These are phyloP conservation scores for Adansonia grandidieri DNA, from an alignment of 441 rosid species.

Conservation along the genomic window DNA sequence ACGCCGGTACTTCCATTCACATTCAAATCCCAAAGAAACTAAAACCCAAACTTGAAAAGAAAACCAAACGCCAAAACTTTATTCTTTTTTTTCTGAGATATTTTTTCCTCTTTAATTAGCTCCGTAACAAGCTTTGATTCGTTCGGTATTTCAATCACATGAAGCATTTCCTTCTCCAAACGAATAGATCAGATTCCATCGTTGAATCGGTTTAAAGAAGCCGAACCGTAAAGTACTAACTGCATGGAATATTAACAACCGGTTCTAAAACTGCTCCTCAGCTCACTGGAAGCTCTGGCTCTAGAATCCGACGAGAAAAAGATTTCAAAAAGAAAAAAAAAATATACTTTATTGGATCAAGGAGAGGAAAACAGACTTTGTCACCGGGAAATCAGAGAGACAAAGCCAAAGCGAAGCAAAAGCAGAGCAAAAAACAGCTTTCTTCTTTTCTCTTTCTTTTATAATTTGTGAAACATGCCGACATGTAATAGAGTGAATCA, in stretches of 20 bases:
- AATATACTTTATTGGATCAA: conserved; percentile 42
- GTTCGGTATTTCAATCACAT: not conserved
- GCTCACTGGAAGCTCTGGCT: conserved; percentile 5
- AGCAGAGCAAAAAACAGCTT: conserved; percentile 52
- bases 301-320: conserved; percentile 10
- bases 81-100: conserved; percentile 25
- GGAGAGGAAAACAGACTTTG: conserved; percentile 56
- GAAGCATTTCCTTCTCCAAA: conserved; percentile 15
- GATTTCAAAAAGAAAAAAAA: not conserved
- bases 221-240: conserved; percentile 12
- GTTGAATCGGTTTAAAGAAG: conserved; percentile 19
- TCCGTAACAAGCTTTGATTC: conserved; percentile 14
- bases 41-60: conserved; percentile 33
- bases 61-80: conserved; percentile 18
- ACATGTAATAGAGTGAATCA: conserved; percentile 59
- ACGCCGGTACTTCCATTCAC: conserved; percentile 25
- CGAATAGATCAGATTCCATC: conserved; percentile 8
- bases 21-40: conserved; percentile 32
- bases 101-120: conserved; percentile 22
- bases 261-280: conserved; percentile 19
- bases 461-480: conserved; percentile 44
- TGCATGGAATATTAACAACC: not conserved
- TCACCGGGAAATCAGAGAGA: conserved; percentile 73
- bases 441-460: conserved; percentile 34
- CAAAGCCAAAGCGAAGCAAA: conserved; percentile 36